phyloP scores from a whole-genome alignment of 2,329 filamentous ascomycete species.

The Sporothrix phasma region DNA sequence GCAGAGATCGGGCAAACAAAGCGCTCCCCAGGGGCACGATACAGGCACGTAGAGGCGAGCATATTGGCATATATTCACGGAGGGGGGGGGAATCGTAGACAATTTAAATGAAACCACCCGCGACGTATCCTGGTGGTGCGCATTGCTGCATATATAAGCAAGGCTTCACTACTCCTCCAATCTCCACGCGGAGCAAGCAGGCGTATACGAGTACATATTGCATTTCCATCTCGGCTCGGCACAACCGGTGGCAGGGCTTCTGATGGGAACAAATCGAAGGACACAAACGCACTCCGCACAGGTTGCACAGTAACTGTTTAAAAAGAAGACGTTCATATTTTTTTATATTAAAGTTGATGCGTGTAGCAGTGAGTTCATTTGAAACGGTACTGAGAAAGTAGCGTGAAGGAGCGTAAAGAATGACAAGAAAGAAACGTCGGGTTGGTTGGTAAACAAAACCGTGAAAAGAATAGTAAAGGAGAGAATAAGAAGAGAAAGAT shows the following conservation, averaged over 20 bases:
- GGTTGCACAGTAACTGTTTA: neutral
- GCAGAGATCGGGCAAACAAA: neutral
- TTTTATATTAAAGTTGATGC: neutral
- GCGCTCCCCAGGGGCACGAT: neutral
- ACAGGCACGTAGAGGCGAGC: neutral
- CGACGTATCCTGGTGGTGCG: neutral
- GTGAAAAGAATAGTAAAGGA: constrained; percentile 29
- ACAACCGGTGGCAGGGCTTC: neutral
- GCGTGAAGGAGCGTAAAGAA: constrained; percentile 4
- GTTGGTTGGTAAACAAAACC: neutral
- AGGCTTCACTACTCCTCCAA: neutral
- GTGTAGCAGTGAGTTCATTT: neutral
- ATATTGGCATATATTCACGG: neutral
- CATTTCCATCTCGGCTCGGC: neutral
- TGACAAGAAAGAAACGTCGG: neutral
- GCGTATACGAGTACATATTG: no score
- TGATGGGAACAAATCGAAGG: neutral
- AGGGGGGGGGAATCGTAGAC: neutral
- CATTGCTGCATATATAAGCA: constrained; percentile 1
- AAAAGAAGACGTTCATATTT: neutral
- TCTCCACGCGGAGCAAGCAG: neutral
- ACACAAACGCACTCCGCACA: neutral
- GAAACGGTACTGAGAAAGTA: neutral
- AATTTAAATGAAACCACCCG: neutral
- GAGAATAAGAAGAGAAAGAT: constrained; percentile 1